These are phyloP conservation scores for Colletotrichum sojae DNA, from an alignment of 2,329 filamentous ascomycete genomes.

Conservation along the genomic window DNA sequence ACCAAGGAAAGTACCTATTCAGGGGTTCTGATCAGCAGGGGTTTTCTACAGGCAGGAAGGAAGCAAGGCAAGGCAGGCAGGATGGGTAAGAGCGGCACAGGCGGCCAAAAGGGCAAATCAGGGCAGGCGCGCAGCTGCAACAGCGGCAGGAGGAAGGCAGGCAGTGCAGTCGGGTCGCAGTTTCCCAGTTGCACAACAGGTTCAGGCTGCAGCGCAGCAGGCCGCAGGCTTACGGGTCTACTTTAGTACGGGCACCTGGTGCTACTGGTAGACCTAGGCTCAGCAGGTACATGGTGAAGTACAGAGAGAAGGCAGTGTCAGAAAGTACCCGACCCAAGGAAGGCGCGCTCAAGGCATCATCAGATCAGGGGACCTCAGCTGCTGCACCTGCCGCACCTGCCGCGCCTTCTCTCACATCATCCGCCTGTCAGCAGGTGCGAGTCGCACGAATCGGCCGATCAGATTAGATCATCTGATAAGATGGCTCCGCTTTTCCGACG, in stretches of 20 bases:
- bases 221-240: too few relatives aligned
- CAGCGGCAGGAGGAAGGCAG: too few relatives aligned
- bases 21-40: slow-evolving; percentile 2
- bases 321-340: too few relatives aligned
- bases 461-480: slow-evolving; percentile 42
- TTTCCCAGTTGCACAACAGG: too few relatives aligned
- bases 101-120: neutral
- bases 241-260: too few relatives aligned
- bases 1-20: neutral
- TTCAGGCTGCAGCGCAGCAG: too few relatives aligned
- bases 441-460: slow-evolving; percentile 19
- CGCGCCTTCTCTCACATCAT: slow-evolving; percentile 15
- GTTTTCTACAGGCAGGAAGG: neutral
- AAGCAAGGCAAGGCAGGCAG: neutral
- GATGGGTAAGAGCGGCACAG: neutral
- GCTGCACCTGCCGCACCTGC: neutral
- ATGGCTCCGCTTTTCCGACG: slow-evolving; percentile 1
- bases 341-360: neutral
- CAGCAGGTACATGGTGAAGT: too few relatives aligned
- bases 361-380: neutral
- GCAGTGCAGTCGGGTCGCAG: too few relatives aligned
- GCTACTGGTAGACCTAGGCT: too few relatives aligned
- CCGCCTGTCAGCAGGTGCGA: slow-evolving; percentile 18
- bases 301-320: too few relatives aligned
- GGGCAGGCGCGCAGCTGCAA: neutral